Percentiles rank a stretch among this genome's conserved stretches.
Conservation (phyloP, 2,329 filamentous ascomycete species). For the Xylariomycetidae sp. region DNA sequence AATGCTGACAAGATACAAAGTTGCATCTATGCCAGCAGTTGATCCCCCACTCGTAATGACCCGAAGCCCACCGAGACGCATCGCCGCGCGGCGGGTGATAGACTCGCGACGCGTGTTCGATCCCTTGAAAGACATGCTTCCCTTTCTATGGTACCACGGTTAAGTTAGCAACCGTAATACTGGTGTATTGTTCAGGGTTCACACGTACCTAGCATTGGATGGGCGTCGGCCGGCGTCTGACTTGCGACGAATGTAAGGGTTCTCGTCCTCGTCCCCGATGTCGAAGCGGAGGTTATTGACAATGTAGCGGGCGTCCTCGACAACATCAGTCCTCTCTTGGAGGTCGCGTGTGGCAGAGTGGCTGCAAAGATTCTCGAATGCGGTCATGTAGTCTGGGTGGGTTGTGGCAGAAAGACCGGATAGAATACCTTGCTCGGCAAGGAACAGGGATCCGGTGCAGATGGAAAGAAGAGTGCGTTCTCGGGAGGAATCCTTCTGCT, state of each 20-base stretch:
- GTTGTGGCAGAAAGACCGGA: constrained; percentile 77
- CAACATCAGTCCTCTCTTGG: constrained; percentile 74
- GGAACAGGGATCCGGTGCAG: constrained; percentile 74
- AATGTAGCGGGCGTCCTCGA: constrained; percentile 77
- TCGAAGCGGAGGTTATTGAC: constrained; percentile 91
- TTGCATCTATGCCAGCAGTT: constrained; percentile 76
- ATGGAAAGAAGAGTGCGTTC: constrained; percentile 79
- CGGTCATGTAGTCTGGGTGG: constrained; percentile 75
- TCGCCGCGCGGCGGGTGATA: constrained; percentile 70
- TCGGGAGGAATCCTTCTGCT: constrained; percentile 71
- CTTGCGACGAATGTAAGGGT: constrained; percentile 76
- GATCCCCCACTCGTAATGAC: constrained; percentile 79
- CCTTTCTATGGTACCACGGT: constrained; percentile 55
- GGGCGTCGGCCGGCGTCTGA: constrained; percentile 59
- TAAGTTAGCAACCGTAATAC: constrained; percentile 14
- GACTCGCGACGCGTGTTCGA: constrained; percentile 73
- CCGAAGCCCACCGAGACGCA: constrained; percentile 64
- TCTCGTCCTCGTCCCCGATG: constrained; percentile 74
- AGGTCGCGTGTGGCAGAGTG: constrained; percentile 65
- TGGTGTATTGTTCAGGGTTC: neutral
- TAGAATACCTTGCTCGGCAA: constrained; percentile 72
- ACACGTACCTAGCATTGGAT: constrained; percentile 54
- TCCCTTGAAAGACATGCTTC: constrained; percentile 76
- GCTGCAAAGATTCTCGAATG: constrained; percentile 76
- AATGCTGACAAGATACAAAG: constrained; percentile 79